Percentiles rank a stretch among this genome's conserved stretches.
Conservation (phyloP, 345 rosid species). For the Populus euphratica region DNA sequence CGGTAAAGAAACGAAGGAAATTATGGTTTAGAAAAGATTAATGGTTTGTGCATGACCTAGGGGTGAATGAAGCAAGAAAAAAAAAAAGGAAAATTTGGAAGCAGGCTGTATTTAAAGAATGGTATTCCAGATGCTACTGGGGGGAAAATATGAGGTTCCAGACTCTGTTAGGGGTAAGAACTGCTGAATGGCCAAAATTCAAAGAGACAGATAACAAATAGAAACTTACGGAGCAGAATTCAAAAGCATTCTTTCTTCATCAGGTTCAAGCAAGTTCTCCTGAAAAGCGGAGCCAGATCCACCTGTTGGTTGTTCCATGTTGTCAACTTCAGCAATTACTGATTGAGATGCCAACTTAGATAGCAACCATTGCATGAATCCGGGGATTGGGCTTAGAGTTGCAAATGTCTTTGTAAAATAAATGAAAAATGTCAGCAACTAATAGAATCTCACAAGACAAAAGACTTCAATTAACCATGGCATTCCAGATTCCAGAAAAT, state of each 20-base stretch:
- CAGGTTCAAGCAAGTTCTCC: constrained; percentile 73
- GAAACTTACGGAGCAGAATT: constrained; percentile 43
- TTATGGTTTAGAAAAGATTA: too few relatives aligned
- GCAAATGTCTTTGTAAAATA: constrained; percentile 61
- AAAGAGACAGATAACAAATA: neutral
- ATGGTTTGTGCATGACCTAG: too few relatives aligned
- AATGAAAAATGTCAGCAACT: constrained; percentile 12
- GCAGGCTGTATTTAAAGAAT: neutral
- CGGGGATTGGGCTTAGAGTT: constrained; percentile 92
- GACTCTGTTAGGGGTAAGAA: neutral
- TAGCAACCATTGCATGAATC: constrained; percentile 80
- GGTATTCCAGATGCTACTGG: neutral
- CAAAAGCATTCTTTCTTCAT: constrained; percentile 76
- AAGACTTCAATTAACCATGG: neutral
- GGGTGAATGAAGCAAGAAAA: too few relatives aligned
- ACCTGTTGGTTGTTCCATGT: constrained; percentile 29
- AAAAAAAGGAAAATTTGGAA: neutral
- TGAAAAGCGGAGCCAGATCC: constrained; percentile 50
- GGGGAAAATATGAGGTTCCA: neutral
- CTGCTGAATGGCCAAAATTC: neutral
- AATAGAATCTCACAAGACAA: neutral
- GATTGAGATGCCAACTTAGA: constrained; percentile 81
- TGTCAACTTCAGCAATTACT: constrained; percentile 48
- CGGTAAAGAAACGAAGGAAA: too few relatives aligned
- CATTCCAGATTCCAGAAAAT: neutral